Evolutionary conservation across 129 eudicot genomes (phyloP).

Genomic region (Lactuca sativa): DNA sequence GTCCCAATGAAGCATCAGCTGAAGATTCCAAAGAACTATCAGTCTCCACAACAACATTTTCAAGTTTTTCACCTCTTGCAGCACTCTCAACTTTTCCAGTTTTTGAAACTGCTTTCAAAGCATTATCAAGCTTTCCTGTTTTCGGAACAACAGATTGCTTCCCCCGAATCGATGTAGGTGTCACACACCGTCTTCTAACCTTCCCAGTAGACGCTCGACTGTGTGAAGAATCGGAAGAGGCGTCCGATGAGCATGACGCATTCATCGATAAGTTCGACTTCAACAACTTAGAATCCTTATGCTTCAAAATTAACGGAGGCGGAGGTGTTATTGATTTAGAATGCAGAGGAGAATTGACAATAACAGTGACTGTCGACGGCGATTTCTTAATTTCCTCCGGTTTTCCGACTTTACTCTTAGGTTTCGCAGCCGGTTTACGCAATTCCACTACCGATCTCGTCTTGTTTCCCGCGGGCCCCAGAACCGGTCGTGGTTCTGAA

Average conservation of each 20-base stretch:
- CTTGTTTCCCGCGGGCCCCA: conserved; percentile 91
- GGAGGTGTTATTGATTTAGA: conserved; percentile 26
- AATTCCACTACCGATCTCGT: conserved; percentile 49
- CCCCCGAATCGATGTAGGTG: conserved; percentile 28
- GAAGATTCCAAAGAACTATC: conserved; percentile 30
- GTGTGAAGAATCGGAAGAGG: conserved; percentile 76
- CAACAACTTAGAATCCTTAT: conserved; percentile 32
- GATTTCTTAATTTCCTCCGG: conserved; percentile 43
- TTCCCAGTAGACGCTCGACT: conserved; percentile 76
- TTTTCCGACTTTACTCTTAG: conserved; percentile 38
- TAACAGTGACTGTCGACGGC: conserved; percentile 33
- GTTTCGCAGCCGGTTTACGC: conserved; percentile 61
- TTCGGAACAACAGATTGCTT: conserved; percentile 39
- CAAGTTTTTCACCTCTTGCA: conserved; percentile 29
- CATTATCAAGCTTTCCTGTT: conserved; percentile 34
- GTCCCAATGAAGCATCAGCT: conserved; percentile 38
- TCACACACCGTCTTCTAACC: conserved; percentile 50
- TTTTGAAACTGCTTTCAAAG: conserved; percentile 25
- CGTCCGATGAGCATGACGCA: conserved; percentile 96
- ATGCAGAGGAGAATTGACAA: conserved; percentile 29
- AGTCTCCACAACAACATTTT: conserved; percentile 34
- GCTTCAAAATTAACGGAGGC: conserved; percentile 48
- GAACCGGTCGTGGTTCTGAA: conserved; percentile 66
- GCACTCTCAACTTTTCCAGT: conserved; percentile 25
- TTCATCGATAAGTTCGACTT: conserved; percentile 52